Conservation (phyloP, 164 flowering plant species). For the Chimonanthus salicifolius region DNA sequence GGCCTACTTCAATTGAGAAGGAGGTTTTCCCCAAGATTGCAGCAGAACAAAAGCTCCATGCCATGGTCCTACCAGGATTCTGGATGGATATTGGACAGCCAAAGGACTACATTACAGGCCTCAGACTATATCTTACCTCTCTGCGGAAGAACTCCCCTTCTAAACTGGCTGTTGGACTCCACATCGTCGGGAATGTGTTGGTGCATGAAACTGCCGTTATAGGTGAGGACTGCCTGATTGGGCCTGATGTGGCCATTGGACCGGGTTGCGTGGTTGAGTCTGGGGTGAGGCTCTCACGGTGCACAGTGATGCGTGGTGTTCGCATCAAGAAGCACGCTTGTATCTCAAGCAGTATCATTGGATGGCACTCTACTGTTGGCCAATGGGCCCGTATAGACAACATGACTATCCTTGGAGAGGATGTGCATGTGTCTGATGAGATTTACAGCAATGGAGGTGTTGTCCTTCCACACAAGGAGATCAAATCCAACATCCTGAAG, state of each 20-base stretch:
- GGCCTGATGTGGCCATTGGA: constrained; percentile 97
- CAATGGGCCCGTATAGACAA: constrained; percentile 98
- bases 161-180: constrained; percentile 55
- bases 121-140: constrained; percentile 81
- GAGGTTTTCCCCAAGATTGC: constrained; percentile 93
- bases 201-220: constrained; percentile 83
- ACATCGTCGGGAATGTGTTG: constrained; percentile 82
- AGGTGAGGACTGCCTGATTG: constrained; percentile 93
- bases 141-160: constrained; percentile 67
- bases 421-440: constrained; percentile 93
- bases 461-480: constrained; percentile 95
- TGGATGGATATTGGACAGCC: constrained; percentile 99
- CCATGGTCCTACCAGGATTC: constrained; percentile 96
- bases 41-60: constrained; percentile 66
- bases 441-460: constrained; percentile 97
- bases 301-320: constrained; percentile 89
- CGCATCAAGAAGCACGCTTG: constrained; percentile 94
- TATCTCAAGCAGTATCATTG: constrained; percentile 86
- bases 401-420: constrained; percentile 98
- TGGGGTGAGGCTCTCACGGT: constrained; percentile 92
- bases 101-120: constrained; percentile 86
- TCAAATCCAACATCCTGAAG: constrained; percentile 86
- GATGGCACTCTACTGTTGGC: constrained; percentile 97
- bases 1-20: constrained; percentile 93
- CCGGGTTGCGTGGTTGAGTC: constrained; percentile 92